Evolutionary conservation across 2,329 filamentous ascomycete genomes (phyloP).

Genomic region (Fusarium subglutinans): DNA sequence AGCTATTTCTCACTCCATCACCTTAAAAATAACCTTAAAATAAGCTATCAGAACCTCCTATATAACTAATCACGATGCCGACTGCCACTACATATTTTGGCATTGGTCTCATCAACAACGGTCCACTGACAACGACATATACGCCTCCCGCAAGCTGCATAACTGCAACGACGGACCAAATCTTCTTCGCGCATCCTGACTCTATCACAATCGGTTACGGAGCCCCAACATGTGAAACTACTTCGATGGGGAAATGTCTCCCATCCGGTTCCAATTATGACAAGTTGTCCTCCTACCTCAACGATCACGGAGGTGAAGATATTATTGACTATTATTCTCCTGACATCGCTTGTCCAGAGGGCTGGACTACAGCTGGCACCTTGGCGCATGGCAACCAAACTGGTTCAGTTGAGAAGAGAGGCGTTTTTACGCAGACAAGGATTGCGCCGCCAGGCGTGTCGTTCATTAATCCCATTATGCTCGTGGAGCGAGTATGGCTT

Average conservation of each 20-base stretch:
- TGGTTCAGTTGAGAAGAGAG: not conserved
- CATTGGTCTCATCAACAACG: constrained; percentile 38
- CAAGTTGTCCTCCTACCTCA: not conserved
- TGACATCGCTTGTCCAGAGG: constrained; percentile 36
- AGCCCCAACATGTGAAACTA: fast-evolving
- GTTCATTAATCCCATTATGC: not conserved
- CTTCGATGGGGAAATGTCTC: not conserved
- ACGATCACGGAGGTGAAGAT: not conserved
- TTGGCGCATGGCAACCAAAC: constrained; percentile 10
- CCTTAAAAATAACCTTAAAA: not conserved
- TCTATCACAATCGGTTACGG: not conserved
- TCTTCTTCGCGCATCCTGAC: not conserved
- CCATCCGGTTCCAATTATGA: not conserved
- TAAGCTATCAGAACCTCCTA: fast-evolving
- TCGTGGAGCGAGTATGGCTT: not conserved
- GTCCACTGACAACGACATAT: constrained; percentile 44
- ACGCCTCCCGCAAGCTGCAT: constrained; percentile 38
- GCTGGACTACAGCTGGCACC: constrained; percentile 39
- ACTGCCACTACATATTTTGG: constrained; percentile 33
- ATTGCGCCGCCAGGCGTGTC: too few species aligned
- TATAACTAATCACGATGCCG: constrained; percentile 31
- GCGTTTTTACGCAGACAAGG: not conserved
- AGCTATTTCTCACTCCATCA: not conserved
- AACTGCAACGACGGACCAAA: not conserved
- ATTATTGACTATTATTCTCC: constrained; percentile 37